Percentiles rank a stretch among this genome's conserved stretches.
These are phyloP conservation scores for Schizosaccharomyces versatilis DNA, from an alignment of 1,139 yeast genomes.

Conservation along the genomic window DNA sequence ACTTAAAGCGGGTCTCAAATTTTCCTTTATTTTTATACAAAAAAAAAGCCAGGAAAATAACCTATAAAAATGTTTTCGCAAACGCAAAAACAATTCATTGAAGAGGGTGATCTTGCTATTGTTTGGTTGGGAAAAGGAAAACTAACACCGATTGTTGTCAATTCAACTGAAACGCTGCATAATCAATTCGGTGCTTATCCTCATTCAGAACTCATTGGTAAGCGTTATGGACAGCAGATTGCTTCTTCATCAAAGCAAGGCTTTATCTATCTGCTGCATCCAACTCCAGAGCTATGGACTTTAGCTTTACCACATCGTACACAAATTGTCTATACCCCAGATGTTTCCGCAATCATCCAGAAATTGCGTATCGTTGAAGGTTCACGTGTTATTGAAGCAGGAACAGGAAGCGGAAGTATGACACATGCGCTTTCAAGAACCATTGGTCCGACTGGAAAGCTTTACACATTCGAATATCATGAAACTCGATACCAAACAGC, in stretches of 20 bases:
- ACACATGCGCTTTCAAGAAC: constrained; percentile 73
- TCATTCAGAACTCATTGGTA: constrained; percentile 64
- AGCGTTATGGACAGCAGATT: constrained; percentile 66
- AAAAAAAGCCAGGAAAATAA: background rate
- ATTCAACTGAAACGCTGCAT: constrained; percentile 35
- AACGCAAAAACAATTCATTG: background rate
- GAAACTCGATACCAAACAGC: constrained; percentile 68
- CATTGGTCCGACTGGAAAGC: constrained; percentile 30
- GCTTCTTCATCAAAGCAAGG: constrained; percentile 63
- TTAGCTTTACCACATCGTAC: constrained; percentile 87
- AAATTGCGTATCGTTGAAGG: constrained; percentile 54
- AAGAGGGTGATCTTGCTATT: constrained; percentile 1
- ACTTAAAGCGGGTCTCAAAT: background rate
- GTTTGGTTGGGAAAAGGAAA: constrained; percentile 33
- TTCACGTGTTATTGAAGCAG: constrained; percentile 75
- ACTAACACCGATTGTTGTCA: constrained; percentile 51
- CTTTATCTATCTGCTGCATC: constrained; percentile 67
- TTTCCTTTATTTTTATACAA: background rate
- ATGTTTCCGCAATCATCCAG: constrained; percentile 73
- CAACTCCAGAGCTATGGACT: constrained; percentile 93
- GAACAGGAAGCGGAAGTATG: constrained; percentile 92
- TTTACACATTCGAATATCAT: constrained; percentile 82
- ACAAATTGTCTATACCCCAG: constrained; percentile 92
- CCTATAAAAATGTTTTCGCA: background rate
- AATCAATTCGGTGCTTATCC: constrained; percentile 79